Evolutionary conservation across 768 basidiomycete genomes (phyloP).

Genomic region (Leccinum arenicola): DNA sequence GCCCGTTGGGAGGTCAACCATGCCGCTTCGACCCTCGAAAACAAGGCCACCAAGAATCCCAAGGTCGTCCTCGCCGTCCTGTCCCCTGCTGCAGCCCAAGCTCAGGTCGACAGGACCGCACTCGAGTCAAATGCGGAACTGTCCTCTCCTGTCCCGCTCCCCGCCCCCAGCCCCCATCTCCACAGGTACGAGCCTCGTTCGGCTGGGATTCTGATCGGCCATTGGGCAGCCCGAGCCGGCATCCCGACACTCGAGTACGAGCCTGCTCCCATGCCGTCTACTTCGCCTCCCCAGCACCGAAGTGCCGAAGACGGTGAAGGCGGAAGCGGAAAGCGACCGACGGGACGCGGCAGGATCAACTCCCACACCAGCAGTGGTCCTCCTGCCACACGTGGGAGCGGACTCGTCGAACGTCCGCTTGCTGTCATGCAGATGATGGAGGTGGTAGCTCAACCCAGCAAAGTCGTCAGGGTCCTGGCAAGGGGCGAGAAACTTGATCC

Average conservation of each 20-base stretch:
- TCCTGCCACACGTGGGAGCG: slow-evolving; percentile 26
- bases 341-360: slow-evolving; percentile 29
- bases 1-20: slow-evolving; percentile 72
- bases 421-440: slow-evolving; percentile 84
- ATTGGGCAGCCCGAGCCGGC: slow-evolving; percentile 67
- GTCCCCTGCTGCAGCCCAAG: slow-evolving; percentile 30
- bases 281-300: slow-evolving; percentile 20
- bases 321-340: slow-evolving; percentile 25
- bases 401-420: slow-evolving; percentile 73
- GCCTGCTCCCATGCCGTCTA: slow-evolving; percentile 28
- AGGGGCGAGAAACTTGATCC: slow-evolving; percentile 82
- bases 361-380: slow-evolving; percentile 20
- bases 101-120: slow-evolving; percentile 23
- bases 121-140: slow-evolving; percentile 24
- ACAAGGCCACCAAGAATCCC: slow-evolving; percentile 23
- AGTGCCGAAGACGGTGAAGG: slow-evolving; percentile 34
- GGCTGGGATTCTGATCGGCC: slow-evolving; percentile 55
- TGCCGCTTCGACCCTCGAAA: slow-evolving; percentile 34
- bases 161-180: slow-evolving; percentile 51
- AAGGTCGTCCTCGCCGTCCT: slow-evolving; percentile 65
- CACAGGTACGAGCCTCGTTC: slow-evolving; percentile 66
- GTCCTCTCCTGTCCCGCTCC: slow-evolving; percentile 61
- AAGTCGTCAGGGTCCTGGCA: slow-evolving; percentile 75
- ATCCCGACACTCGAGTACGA: slow-evolving; percentile 54
- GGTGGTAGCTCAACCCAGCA: slow-evolving; percentile 67